Conservation (phyloP, 805 yeast genomes). For the Ogataea pignaliae region DNA sequence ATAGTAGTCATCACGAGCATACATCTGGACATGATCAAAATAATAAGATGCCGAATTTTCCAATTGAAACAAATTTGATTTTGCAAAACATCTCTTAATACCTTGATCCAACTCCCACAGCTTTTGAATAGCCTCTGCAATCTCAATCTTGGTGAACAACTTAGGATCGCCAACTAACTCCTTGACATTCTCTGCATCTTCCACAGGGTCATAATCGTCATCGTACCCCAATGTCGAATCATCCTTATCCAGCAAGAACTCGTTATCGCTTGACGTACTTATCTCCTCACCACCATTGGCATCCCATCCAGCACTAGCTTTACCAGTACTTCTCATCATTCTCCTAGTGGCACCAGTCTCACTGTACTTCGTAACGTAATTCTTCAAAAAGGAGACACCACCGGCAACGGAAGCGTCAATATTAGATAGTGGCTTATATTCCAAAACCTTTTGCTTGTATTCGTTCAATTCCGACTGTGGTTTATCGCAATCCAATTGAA, state of each 20-base stretch:
- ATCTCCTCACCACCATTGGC: constrained; percentile 11
- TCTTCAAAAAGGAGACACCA: constrained; percentile 56
- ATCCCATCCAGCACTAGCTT: constrained; percentile 34
- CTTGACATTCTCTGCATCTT: constrained; percentile 1
- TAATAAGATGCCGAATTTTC: constrained; percentile 82
- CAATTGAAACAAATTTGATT: constrained; percentile 75
- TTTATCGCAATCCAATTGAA: constrained; percentile 61
- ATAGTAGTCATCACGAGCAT: constrained; percentile 58
- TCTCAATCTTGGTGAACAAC: constrained; percentile 36
- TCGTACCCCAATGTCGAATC: constrained; percentile 2
- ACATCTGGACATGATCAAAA: constrained; percentile 65
- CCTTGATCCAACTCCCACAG: constrained; percentile 75
- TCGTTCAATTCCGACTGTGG: constrained; percentile 42
- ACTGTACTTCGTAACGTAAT: constrained; percentile 59
- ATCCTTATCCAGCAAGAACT: background rate
- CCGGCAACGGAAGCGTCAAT: constrained; percentile 67
- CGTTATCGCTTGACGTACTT: background rate
- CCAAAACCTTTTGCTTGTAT: constrained; percentile 46
- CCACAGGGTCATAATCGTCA: constrained; percentile 2
- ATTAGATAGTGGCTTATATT: constrained; percentile 54
- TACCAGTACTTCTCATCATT: constrained; percentile 51
- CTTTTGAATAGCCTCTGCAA: constrained; percentile 64
- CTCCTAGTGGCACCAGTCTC: constrained; percentile 50
- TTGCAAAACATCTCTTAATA: constrained; percentile 49
- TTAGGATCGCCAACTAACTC: background rate